A percentile compares a stretch with the other conserved stretches of the same genome.
phyloP scores from a whole-genome alignment of 257 asterid genomes.

The Ehretia macrophylla region DNA sequence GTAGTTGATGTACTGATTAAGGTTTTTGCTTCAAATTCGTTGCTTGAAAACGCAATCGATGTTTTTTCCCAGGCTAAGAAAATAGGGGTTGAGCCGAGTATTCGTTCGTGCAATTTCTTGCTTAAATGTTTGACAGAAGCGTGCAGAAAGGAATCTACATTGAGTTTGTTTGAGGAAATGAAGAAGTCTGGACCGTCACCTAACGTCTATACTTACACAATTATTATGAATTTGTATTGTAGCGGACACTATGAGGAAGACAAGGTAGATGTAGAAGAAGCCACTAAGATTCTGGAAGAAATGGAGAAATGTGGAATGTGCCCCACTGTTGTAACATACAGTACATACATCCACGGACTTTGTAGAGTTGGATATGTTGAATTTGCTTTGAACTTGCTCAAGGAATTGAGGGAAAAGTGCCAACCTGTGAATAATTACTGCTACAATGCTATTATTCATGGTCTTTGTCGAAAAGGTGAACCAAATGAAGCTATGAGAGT shows the following conservation, averaged over 20 bases:
- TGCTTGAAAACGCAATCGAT: slow-evolving; percentile 45
- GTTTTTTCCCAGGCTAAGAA: slow-evolving; percentile 33
- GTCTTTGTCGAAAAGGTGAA: slow-evolving; percentile 35
- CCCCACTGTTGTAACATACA: slow-evolving; percentile 49
- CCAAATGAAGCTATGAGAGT: slow-evolving; percentile 32
- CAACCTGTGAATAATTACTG: slow-evolving; percentile 47
- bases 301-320: slow-evolving; percentile 39
- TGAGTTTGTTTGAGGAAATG: slow-evolving; percentile 40
- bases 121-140: slow-evolving; percentile 55
- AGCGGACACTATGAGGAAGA: slow-evolving; percentile 15
- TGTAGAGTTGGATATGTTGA: slow-evolving; percentile 44
- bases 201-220: slow-evolving; percentile 45
- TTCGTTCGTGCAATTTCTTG: slow-evolving; percentile 54
- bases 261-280: slow-evolving; percentile 34
- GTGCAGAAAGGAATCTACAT: slow-evolving; percentile 22
- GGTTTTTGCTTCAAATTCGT: slow-evolving; percentile 44
- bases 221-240: slow-evolving; percentile 49
- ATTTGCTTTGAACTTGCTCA: slow-evolving; percentile 35
- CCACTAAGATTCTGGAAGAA: slow-evolving; percentile 40
- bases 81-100: slow-evolving; percentile 34
- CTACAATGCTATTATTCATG: slow-evolving; percentile 52
- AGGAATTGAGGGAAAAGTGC: slow-evolving; percentile 23
- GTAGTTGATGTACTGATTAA: slow-evolving; percentile 37
- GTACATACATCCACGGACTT: slow-evolving; percentile 47
- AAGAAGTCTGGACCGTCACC: slow-evolving; percentile 55